Evolutionary conservation across 345 rosid species (phyloP), one percentile per base, ranked within the genome.

Genomic region (Garcia nutans): DNA sequence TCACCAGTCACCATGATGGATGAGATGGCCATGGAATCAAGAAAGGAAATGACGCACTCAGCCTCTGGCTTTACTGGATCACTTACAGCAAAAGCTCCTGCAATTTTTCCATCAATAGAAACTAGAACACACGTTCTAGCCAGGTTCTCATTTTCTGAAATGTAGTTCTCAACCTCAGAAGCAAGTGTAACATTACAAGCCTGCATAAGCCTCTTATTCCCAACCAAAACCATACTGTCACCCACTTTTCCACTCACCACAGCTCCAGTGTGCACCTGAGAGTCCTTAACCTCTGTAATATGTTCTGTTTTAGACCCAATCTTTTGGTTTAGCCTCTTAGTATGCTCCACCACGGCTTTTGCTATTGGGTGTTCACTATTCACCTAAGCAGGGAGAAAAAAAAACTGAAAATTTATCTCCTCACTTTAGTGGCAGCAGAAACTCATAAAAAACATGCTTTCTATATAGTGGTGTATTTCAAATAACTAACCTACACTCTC

Each of bases 21-120:
- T 63, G 90, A 77, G 85, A 91, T 89, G 52, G 87, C 87, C 90
- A 91, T 89, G 56, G 91, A 87, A 45, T 60, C 82, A 74, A 91
- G 93, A 80, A 70, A 84, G 10, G 90, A 86, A 62, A 89, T 72
- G 44, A 89, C 93, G 31, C 72, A 78, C 65, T 44, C 31, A 47
- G 96, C 93, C 77, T 89, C 93, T 56, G 92, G 96, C 81, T 89
- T 91, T 65, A 91, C 84, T 4, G 93, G 93, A 82, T 89, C 96
- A 26, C 87, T 85, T 55, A 89, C 90, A 37, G 96, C 87, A 74
- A 89, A 85, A 73, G 89, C 91, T 82, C 96, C 96, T 17, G 88
- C 87, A 61, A 89, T 78, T 73, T 84, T 76, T 54, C 89, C 89
- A n/a, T 88, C 93, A 65, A 88, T 82, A 74, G 93, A 86, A 72